Evolutionary conservation across 306 rosid genomes (phyloP), one percentile per base, ranked within the genome.

Genomic region (Purshia tridentata): DNA sequence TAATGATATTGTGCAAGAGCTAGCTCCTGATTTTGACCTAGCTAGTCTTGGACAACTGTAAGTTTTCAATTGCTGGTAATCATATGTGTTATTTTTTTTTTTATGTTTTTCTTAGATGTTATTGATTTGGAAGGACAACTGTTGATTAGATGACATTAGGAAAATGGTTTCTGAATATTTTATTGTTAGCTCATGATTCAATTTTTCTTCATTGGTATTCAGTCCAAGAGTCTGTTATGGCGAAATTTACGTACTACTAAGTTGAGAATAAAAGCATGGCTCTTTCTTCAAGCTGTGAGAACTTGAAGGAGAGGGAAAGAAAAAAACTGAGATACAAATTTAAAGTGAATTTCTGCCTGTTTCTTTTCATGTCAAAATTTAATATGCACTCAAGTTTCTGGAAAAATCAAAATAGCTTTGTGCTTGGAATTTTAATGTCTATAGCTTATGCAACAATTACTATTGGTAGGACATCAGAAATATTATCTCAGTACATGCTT

Each of bases 11-110:
- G 91, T 91, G 72, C 83, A 82, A 42, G 96, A 91, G 85, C 89
- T 94, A 72, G 91, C 96, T 76, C 97, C 97, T 1, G 97, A 85
- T 80, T 84, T 91, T 56, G 97, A 94, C 77, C 75, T 94, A 6
- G 75, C 92, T 65, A 89, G 79, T 81, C 91, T 91, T 72, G 94
- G 89, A 69, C 97, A 91, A 75, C 29, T 93, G 98, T 91, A 83
- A 91, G 98, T 89, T 37, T 54, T 76, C 73, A n/a, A n/a, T 23
- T 23, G 15, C 44, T 35, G 39, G 47, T 46, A 5, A 3, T 47
- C 57, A 48, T 13, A 67, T 15, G 47, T 45, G 16, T 57, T 18
- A 11, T 12, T 72, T 14, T 55, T 62, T 69, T 45, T 68, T 61
- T 2, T 13, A 0, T 45, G 11, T 22, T 57, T 15, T 44, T 37